A percentile compares a stretch with the other conserved stretches of the same genome.
These are phyloP conservation scores for Leishmania braziliensis DNA, from an alignment of 208 protist species.

Conservation along the genomic window DNA sequence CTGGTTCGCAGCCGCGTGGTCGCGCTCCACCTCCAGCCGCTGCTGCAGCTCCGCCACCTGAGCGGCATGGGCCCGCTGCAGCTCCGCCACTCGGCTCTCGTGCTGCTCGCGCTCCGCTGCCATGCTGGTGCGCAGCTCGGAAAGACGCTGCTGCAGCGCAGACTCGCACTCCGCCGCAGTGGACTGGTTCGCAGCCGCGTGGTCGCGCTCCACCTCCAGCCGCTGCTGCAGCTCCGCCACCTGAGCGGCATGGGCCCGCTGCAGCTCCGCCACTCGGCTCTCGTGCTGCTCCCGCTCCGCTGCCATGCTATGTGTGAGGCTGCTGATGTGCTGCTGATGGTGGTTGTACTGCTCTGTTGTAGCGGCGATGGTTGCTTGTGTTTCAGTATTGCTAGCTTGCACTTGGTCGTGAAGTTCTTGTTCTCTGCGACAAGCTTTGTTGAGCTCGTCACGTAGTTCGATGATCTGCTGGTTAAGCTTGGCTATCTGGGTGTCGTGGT, in stretches of 20 bases:
- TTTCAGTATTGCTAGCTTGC: neutral
- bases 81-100: neutral
- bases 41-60: slow-evolving; percentile 13
- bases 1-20: slow-evolving; percentile 20
- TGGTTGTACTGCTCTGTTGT: neutral
- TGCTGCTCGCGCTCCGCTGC: slow-evolving; percentile 21
- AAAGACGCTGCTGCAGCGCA: no score
- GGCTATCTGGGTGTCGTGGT: slow-evolving; percentile 17
- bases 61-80: neutral
- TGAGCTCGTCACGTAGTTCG: neutral
- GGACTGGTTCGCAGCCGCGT: no score
- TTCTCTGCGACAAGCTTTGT: neutral
- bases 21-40: slow-evolving; percentile 22
- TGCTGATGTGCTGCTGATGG: neutral
- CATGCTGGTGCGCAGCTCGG: neutral
- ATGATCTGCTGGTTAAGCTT: neutral
- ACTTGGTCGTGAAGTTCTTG: neutral
- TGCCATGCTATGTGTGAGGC: neutral
- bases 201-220: neutral
- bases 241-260: neutral
- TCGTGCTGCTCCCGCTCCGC: neutral
- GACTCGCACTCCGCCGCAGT: no score
- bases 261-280: neutral
- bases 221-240: neutral
- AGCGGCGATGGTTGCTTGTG: neutral